A percentile compares a stretch with the other conserved stretches of the same genome.
Conservation (phyloP, 495 filamentous ascomycete species). For the Neurospora discreta region DNA sequence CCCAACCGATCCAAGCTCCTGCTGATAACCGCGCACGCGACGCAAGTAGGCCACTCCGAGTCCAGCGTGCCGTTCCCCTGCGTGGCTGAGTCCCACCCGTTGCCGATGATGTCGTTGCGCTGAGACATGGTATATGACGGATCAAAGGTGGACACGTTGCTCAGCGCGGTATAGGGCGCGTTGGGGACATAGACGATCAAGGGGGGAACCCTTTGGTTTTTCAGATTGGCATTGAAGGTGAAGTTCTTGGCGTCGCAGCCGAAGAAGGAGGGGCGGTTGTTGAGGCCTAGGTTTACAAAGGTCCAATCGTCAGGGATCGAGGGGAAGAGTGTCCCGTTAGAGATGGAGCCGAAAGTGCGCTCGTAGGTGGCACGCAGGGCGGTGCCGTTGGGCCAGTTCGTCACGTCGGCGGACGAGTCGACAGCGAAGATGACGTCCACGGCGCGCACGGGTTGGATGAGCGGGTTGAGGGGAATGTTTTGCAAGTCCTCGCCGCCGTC, state of each 20-base stretch:
- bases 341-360: constrained; percentile 52
- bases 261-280: constrained; percentile 83
- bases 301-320: constrained; percentile 71
- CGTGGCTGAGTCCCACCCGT: constrained; percentile 75
- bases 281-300: constrained; percentile 78
- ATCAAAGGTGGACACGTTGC: constrained; percentile 67
- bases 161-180: constrained; percentile 58
- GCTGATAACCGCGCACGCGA: constrained; percentile 80
- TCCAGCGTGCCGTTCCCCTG: constrained; percentile 70
- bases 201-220: constrained; percentile 35
- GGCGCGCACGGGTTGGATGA: constrained; percentile 65
- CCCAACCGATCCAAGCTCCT: constrained; percentile 59
- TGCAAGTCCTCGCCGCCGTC: constrained; percentile 83
- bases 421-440: constrained; percentile 91
- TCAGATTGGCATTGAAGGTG: constrained; percentile 23
- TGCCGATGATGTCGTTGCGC: constrained; percentile 68
- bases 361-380: constrained; percentile 73
- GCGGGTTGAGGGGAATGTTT: constrained; percentile 78
- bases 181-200: constrained; percentile 89
- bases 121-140: constrained; percentile 47
- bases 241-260: constrained; percentile 71
- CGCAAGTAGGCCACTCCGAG: constrained; percentile 61
- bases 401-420: constrained; percentile 75
- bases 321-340: constrained; percentile 79
- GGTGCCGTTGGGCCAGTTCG: constrained; percentile 79